Base-by-base conservation (phyloP, 192 early-diverging fungal species). In the Thamnidium elegans region DNA sequence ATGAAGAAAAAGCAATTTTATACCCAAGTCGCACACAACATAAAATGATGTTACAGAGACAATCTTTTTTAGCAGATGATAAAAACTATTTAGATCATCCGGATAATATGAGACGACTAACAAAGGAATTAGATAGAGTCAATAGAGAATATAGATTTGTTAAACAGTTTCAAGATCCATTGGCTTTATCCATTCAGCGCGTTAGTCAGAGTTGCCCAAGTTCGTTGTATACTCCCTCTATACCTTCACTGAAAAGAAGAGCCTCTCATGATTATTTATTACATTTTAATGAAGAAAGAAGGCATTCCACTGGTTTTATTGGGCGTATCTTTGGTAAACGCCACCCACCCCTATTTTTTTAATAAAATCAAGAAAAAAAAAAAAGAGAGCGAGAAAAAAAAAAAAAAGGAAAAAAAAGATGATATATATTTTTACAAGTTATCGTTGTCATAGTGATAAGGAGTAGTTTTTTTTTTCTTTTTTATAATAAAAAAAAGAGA, bases 81-180 rank as follows among this genome's bases (percentile, higher is more conserved):
- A 67, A 70, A 45, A 75, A 75, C 55, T 74, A 72, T 45, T 39
- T 78, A 26, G 71, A 65, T 62, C 72, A 81, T 43, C 79, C 79
- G 4, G 56, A 48, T 10, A 81, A 81, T 56, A 71, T 73, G 74
- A 47, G 64, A 13, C 48, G 65, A 54, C 55, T 81, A 30, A 79
- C 77, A 14, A 78, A 78, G 42, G 79, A 76, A 17, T 62, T 75
- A 21, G 77, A 78, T 31, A 70, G 79, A 23, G 74, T 81, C n/a
- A 81, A 81, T 66, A 61, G 79, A 55, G 79, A 81, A 63, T 75
- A 81, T 56, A 43, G 55, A 31, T 74, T 59, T 55, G 59, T 79
- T 46, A 50, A 50, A 39, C 53, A 71, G 32, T 78, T 63, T 65
- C 61, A 72, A 50, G 77, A 81, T 64, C 79, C 79, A 10, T 62